These are phyloP conservation scores for Clavulina sp. DNA, from an alignment of 768 basidiomycete species.

Conservation along the genomic window DNA sequence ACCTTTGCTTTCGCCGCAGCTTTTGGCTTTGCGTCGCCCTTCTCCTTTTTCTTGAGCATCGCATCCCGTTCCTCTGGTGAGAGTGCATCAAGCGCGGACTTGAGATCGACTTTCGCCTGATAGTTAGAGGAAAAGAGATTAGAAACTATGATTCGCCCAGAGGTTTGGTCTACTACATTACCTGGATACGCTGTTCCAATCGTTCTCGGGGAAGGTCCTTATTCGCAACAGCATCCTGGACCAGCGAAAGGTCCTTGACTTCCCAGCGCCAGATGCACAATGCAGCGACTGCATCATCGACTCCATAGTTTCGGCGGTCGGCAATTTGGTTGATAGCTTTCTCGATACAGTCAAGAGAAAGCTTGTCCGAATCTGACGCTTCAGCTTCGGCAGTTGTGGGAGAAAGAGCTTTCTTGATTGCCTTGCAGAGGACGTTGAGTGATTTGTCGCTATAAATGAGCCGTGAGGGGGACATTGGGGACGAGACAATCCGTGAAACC, in stretches of 20 bases:
- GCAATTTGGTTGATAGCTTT: slow-evolving; percentile 44
- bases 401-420: slow-evolving; percentile 50
- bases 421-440: slow-evolving; percentile 39
- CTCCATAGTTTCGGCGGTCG: slow-evolving; percentile 62
- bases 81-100: slow-evolving; percentile 36
- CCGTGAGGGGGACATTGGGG: background rate
- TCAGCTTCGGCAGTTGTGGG: slow-evolving; percentile 28
- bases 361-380: slow-evolving; percentile 18
- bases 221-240: background rate
- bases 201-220: slow-evolving; percentile 17
- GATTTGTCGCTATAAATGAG: slow-evolving; percentile 47
- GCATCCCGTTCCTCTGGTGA: slow-evolving; percentile 36
- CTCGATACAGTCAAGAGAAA: slow-evolving; percentile 37
- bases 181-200: slow-evolving; percentile 47
- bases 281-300: slow-evolving; percentile 33
- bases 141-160: background rate
- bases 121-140: background rate
- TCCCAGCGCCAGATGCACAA: slow-evolving; percentile 80
- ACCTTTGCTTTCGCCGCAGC: slow-evolving; percentile 23
- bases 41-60: slow-evolving; percentile 28
- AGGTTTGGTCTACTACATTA: slow-evolving; percentile 16
- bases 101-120: slow-evolving; percentile 44
- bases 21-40: slow-evolving; percentile 20
- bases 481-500: background rate
- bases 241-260: slow-evolving; percentile 29